Evolutionary conservation across 1,139 yeast species (phyloP).

Genomic region (Diutina ranongensis): DNA sequence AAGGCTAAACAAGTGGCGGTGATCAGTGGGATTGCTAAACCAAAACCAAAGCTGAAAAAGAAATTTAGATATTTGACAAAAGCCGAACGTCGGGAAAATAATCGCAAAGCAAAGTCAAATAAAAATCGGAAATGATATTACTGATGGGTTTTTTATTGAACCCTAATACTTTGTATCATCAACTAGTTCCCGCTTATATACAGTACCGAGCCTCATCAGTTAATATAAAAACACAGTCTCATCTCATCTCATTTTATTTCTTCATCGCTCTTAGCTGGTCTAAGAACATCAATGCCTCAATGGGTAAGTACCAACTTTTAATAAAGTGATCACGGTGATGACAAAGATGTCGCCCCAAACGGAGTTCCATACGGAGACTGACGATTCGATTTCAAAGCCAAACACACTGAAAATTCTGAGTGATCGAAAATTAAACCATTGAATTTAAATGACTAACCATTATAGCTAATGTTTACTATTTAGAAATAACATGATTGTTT

Average conservation of each 20-base stretch:
- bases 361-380: conserved; percentile 6
- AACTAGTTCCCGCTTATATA: no score
- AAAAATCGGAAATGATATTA: conserved; percentile 7
- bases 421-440: no score
- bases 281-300: not conserved
- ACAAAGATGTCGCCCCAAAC: conserved; percentile 6
- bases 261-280: not conserved
- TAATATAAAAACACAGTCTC: not conserved
- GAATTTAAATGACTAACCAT: no score
- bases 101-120: conserved; percentile 38
- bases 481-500: not conserved
- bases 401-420: conserved; percentile 6
- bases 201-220: no score
- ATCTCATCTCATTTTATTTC: not conserved
- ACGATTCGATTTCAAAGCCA: conserved; percentile 6
- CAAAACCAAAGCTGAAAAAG: conserved; percentile 35
- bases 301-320: not conserved
- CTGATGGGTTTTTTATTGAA: not conserved
- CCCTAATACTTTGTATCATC: no score
- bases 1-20: conserved; percentile 68
- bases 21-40: conserved; percentile 40
- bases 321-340: not conserved
- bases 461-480: no score
- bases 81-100: conserved; percentile 61
- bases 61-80: conserved; percentile 81